Percentiles rank a stretch among this genome's conserved stretches.
Evolutionary conservation across 2,329 filamentous ascomycete species (phyloP).

Genomic region (Calycina herbarum): DNA sequence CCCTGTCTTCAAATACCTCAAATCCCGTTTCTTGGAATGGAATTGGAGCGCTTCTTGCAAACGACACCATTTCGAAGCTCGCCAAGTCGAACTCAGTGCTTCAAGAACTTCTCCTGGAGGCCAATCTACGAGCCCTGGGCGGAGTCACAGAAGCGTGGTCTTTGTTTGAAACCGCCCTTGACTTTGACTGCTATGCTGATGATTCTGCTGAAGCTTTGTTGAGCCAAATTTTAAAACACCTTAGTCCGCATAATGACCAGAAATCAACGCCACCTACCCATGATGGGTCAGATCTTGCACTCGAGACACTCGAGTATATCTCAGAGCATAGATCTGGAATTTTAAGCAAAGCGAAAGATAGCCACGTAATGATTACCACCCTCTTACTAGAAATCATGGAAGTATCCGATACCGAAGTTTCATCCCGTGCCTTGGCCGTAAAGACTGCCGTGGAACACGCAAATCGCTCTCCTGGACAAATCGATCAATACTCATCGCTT

Average conservation of each 20-base stretch:
- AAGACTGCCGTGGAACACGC: slow-evolving; percentile 46
- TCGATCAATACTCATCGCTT: slow-evolving; percentile 44
- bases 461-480: slow-evolving; percentile 8
- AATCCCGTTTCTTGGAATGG: slow-evolving; percentile 37
- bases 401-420: slow-evolving; percentile 41
- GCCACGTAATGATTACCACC: slow-evolving; percentile 52
- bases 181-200: slow-evolving; percentile 33
- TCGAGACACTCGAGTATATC: slow-evolving; percentile 51
- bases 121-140: slow-evolving; percentile 43
- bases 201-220: slow-evolving; percentile 37
- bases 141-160: slow-evolving; percentile 42
- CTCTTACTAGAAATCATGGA: slow-evolving; percentile 57
- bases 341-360: slow-evolving; percentile 47
- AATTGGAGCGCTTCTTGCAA: slow-evolving; percentile 50
- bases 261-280: background rate
- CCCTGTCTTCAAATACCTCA: slow-evolving; percentile 41
- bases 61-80: slow-evolving; percentile 41
- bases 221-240: slow-evolving; percentile 34
- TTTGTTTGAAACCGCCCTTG: slow-evolving; percentile 50
- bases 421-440: slow-evolving; percentile 36
- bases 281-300: slow-evolving; percentile 30
- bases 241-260: slow-evolving; percentile 23
- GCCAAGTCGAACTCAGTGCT: slow-evolving; percentile 44
- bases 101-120: slow-evolving; percentile 49
- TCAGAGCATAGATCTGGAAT: slow-evolving; percentile 47